Conservation (phyloP, 108 stramenopile species). For the Fragilaria radians region DNA sequence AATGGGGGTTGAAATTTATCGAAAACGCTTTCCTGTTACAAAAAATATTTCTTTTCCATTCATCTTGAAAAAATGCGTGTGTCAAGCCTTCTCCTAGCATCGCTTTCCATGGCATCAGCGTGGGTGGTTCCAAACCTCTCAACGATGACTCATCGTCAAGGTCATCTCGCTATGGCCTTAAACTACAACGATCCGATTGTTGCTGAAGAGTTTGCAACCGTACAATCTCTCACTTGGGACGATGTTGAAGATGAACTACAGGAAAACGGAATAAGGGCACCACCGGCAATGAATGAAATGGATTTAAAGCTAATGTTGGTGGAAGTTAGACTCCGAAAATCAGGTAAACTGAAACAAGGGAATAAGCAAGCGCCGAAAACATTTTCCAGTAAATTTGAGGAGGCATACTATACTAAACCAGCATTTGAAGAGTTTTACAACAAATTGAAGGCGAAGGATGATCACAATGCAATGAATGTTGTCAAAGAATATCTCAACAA, state of each 20-base stretch:
- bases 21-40: no score
- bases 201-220: slow-evolving; percentile 69
- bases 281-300: slow-evolving; percentile 72
- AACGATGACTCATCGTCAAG: slow-evolving; percentile 2
- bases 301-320: slow-evolving; percentile 82
- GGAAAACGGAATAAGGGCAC: slow-evolving; percentile 57
- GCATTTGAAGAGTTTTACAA: slow-evolving; percentile 66
- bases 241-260: slow-evolving; percentile 72
- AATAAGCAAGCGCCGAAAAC: slow-evolving; percentile 33
- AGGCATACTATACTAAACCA: slow-evolving; percentile 77
- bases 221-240: slow-evolving; percentile 67
- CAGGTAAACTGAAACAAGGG: slow-evolving; percentile 32
- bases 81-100: not conserved
- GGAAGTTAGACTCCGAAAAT: slow-evolving; percentile 56
- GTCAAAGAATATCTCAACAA: slow-evolving; percentile 68
- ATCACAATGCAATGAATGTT: slow-evolving; percentile 82
- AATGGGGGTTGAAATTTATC: no score
- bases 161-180: slow-evolving; percentile 53
- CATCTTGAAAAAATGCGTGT: no score
- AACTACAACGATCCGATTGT: slow-evolving; percentile 87
- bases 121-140: slow-evolving; percentile 8
- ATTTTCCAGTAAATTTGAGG: slow-evolving; percentile 76
- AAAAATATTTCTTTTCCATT: no score
- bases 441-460: slow-evolving; percentile 38
- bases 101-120: slow-evolving; percentile 3